Conservation (phyloP, 225 moss, liverwort and hornwort genomes). For the Climacium dendroides region DNA sequence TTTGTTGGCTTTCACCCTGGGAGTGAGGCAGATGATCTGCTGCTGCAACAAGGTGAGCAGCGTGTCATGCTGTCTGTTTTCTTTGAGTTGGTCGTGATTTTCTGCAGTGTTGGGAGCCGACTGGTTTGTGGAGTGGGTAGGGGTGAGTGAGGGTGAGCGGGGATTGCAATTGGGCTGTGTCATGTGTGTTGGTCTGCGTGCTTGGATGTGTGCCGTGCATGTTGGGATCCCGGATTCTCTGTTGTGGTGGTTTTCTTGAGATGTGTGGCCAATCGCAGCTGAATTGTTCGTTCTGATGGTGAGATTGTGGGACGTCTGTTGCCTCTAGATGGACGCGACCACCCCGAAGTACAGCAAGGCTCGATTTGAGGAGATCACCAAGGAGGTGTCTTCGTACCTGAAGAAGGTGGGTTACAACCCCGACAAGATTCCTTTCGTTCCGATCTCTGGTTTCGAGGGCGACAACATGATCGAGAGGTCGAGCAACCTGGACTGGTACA, state of each 20-base stretch:
- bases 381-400: slow-evolving; percentile 1
- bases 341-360: slow-evolving; percentile 68
- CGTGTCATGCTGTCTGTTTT: no score
- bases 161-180: accelerated
- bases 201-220: no score
- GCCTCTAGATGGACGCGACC: slow-evolving; percentile 58
- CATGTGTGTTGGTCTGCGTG: no score
- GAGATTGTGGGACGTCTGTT: no score
- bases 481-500: slow-evolving; percentile 53
- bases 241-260: accelerated
- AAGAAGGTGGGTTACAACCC: slow-evolving; percentile 12
- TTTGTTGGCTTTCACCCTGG: no score
- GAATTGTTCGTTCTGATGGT: neutral
- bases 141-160: neutral
- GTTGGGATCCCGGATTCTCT: accelerated
- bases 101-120: accelerated
- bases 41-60: no score
- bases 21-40: no score
- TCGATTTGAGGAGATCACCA: slow-evolving; percentile 15
- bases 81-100: accelerated
- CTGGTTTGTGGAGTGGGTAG: accelerated
- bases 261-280: neutral
- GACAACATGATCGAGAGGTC: slow-evolving; percentile 58
- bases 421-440: slow-evolving; percentile 42
- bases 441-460: slow-evolving; percentile 45